These are phyloP conservation scores for Elsinoe arachidis DNA, from an alignment of 2,329 filamentous ascomycete species.

Conservation along the genomic window DNA sequence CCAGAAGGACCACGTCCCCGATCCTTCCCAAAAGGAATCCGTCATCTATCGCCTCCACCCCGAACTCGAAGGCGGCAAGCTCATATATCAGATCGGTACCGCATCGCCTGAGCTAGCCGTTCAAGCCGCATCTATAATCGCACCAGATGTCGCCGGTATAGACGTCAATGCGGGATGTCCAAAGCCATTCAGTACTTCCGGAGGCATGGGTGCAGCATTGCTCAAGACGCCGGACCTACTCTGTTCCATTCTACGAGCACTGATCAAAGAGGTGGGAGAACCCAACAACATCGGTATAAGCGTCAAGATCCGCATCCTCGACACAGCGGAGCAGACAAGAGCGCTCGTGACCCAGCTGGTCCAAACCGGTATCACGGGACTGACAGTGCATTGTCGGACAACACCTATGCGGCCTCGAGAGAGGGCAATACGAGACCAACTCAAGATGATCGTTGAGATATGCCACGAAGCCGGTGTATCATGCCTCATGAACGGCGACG, in stretches of 20 bases:
- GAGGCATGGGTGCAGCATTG: conserved; percentile 92
- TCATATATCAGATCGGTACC: conserved; percentile 91
- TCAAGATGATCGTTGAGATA: conserved; percentile 72
- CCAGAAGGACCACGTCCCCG: conserved; percentile 48
- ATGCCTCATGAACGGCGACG: conserved; percentile 93
- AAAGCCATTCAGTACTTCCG: conserved; percentile 87
- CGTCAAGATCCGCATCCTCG: conserved; percentile 88
- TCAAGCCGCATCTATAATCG: conserved; percentile 72
- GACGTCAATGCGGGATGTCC: conserved; percentile 98
- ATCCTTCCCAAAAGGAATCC: conserved; percentile 47
- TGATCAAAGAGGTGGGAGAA: conserved; percentile 69
- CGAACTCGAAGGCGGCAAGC: conserved; percentile 59
- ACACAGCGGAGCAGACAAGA: conserved; percentile 67
- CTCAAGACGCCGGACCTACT: conserved; percentile 77
- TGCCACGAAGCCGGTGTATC: conserved; percentile 81
- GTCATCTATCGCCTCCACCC: conserved; percentile 82
- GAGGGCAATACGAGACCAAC: conserved; percentile 73
- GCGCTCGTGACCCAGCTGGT: conserved; percentile 69
- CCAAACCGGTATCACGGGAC: conserved; percentile 78
- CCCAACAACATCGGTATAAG: conserved; percentile 85
- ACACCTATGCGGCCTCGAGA: conserved; percentile 91
- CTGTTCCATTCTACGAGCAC: conserved; percentile 69
- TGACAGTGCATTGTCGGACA: conserved; percentile 93
- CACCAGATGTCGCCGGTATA: conserved; percentile 81
- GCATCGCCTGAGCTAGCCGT: conserved; percentile 76